Evolutionary conservation across 1,284 basidiomycete species (phyloP).

Genomic region (Cryptococcus sp.): DNA sequence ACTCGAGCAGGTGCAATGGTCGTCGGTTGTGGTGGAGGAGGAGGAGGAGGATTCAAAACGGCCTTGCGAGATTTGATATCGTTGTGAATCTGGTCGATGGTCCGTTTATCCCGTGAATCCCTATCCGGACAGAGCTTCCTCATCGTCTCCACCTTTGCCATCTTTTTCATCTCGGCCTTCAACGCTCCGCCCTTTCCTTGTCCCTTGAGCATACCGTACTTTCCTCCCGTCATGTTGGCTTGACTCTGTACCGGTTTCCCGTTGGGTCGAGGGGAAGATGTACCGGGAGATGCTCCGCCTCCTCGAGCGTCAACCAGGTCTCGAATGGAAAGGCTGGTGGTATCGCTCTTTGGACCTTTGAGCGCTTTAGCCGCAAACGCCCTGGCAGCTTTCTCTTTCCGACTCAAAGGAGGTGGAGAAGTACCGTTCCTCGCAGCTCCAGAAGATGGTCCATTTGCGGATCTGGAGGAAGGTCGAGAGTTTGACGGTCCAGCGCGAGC

Average conservation of each 20-base stretch:
- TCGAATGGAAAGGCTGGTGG: slow-evolving; percentile 28
- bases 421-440: background rate
- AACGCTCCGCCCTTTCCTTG: background rate
- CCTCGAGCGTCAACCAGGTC: slow-evolving; percentile 27
- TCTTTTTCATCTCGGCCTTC: slow-evolving; percentile 15
- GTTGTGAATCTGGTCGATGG: slow-evolving; percentile 37
- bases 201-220: too few relatives aligned
- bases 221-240: too few relatives aligned
- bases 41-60: background rate
- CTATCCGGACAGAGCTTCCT: slow-evolving; percentile 36
- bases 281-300: background rate
- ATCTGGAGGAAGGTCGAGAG: background rate
- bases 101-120: slow-evolving; percentile 30
- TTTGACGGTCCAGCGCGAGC: slow-evolving; percentile 2
- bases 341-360: slow-evolving; percentile 11
- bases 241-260: too few relatives aligned
- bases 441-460: background rate
- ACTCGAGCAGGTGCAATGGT: background rate
- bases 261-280: too few relatives aligned
- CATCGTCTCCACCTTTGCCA: slow-evolving; percentile 15
- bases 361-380: slow-evolving; percentile 23
- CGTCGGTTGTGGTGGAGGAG: background rate
- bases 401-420: slow-evolving; percentile 9
- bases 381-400: slow-evolving; percentile 34
- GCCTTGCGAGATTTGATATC: slow-evolving; percentile 25